Base-by-base conservation (phyloP, 768 basidiomycete species). In the Mycena vulgaris region DNA sequence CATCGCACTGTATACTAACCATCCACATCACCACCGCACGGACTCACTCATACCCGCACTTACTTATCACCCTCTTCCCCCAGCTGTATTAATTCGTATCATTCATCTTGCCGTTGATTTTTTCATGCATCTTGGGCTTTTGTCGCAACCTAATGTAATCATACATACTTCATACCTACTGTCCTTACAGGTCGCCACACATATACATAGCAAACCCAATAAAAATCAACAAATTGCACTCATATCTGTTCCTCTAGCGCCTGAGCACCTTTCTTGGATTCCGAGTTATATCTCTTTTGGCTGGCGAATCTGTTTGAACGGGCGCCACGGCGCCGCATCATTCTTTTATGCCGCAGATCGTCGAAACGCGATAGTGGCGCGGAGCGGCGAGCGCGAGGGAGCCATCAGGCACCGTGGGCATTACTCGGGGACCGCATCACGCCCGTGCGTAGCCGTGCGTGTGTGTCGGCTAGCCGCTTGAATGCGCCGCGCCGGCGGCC, bases 151-250 rank as follows among this genome's bases (percentile, higher is more conserved):
- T 63, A 69, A 58, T 69, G 62, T 69, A 67, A 58, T 37, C 16
- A 17, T 67, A 63, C 45, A 37, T 67, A 67, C 49, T 35, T 56
- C 39, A n/a, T 28, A 39, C 35, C 33, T 39, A 53, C 67, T 28
- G 71, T 72, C 71, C 9, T 69, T 68, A 62, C 67, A n/a, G n/a
- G n/a, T n/a, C 25, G 11, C n/a, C 2, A 13, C 39, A 37, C 33
- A 48, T n/a, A 72, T 58, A 71, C 37, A 62, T n/a, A 67, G 21
- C 35, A 68, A 72, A 68, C 58, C 37, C 57, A 72, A 72, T 68
- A 72, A 72, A 72, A 72, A 59, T 48, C 31, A 30, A 49, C 13
- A 68, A 65, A 69, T 31, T 35, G 49, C 45, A 39, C 42, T n/a
- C 48, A 28, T 40, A 8, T 17, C 27, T 51, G 19, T 11, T 14